Base-by-base conservation (phyloP, 768 basidiomycete genomes). In the Russula ochroleuca region DNA sequence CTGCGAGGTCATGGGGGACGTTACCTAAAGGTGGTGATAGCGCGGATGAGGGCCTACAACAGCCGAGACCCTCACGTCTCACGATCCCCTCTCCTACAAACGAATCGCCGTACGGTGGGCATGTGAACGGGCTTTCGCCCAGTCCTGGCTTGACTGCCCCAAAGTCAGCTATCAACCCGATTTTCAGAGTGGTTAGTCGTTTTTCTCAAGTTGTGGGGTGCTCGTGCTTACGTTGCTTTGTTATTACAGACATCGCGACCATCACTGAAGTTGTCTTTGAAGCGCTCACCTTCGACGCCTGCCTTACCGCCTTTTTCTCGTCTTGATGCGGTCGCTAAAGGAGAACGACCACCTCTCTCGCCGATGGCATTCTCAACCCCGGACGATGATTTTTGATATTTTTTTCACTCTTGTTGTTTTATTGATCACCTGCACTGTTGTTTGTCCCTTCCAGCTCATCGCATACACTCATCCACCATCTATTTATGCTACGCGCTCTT, bases 101-200 rank as follows among this genome's bases (percentile, higher is more conserved):
- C 11, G 62, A 63, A 8, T 50, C 65, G 37, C 73, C 70, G 78
- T 65, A 68, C 43, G 77, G 81, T 70, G 79, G 80, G 40, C 79
- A 80, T 63, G 69, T 77, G 45, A 76, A 78, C 67, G 81, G 81
- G 52, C 81, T 83, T 69, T 84, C 86, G 19, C 81, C 86, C 56
- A 85, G 83, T 68, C 81, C 87, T 40, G 80, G 80, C 52, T 75
- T 80, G 58, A 63, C 48, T 57, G 83, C 82, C 17, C 80, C 88
- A 41, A 86, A 85, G 71, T 83, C 85, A 51, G 81, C 80, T 38
- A 89, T 92, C 71, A 91, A 93, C 74, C 89, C 91, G 33, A 92
- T 92, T 73, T 93, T 93, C 80, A 87, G 90, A 83, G 90, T 93
- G 79, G 91, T 92, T 77, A 79, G 91, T 84, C 21, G 7, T 51